These are phyloP conservation scores for Saccharomyces hybrid DNA, from an alignment of 1,139 yeast species.

Conservation along the genomic window DNA sequence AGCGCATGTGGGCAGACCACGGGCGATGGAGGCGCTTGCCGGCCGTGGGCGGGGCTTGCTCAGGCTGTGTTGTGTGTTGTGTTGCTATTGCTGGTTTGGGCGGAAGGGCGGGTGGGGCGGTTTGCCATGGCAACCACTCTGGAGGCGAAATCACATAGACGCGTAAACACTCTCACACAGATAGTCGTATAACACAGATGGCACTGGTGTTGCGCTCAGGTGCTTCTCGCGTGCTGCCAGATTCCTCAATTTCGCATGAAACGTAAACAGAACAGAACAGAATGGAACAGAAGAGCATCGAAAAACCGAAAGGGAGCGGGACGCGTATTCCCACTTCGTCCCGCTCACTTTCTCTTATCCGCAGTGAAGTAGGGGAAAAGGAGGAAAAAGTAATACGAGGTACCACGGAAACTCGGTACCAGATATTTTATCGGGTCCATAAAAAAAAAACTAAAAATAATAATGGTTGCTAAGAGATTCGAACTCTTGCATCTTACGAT, in stretches of 20 bases:
- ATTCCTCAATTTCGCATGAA: background rate
- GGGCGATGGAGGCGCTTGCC: background rate
- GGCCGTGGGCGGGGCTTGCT: background rate
- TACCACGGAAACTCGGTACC: background rate
- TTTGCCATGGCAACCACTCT: conserved; percentile 4
- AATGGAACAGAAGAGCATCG: background rate
- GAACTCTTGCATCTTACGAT: conserved; percentile 11
- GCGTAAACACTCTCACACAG: background rate
- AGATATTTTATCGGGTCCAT: background rate
- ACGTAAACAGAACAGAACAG: background rate
- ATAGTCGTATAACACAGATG: background rate
- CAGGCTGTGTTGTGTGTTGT: background rate
- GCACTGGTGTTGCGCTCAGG: background rate
- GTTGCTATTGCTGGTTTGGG: background rate
- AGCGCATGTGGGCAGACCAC: background rate
- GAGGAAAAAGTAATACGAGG: background rate
- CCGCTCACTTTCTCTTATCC: background rate
- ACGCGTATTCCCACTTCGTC: background rate
- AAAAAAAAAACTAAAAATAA: background rate
- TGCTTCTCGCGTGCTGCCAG: background rate
- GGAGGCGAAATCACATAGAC: background rate
- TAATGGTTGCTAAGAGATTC: conserved; percentile 8
- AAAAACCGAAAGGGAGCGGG: background rate
- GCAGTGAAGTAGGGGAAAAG: background rate
- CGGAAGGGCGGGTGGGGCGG: background rate